A percentile compares a stretch with the other conserved stretches of the same genome.
Conservation (phyloP, 176 grass and related monocot species). For the Rhynchospora tenuis region DNA sequence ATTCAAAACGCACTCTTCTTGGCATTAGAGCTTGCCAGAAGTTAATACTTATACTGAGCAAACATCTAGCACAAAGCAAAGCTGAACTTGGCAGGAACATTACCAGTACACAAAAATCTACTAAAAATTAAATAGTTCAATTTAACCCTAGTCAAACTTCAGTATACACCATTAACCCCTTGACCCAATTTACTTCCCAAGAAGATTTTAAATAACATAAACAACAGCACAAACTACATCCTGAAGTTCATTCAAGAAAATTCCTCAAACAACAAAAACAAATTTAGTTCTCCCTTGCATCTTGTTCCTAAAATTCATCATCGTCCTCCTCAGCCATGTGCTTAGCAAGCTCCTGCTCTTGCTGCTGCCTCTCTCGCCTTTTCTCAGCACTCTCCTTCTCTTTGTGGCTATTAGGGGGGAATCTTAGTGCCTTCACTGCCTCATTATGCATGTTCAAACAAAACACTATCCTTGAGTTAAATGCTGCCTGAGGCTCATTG, state of each 20-base stretch:
- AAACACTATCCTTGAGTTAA: slow-evolving; percentile 77
- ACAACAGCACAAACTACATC: background rate
- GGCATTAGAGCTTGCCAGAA: no score
- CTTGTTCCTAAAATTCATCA: slow-evolving; percentile 57
- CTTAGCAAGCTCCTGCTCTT: slow-evolving; percentile 85
- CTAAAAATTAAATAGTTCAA: background rate
- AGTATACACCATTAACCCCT: background rate
- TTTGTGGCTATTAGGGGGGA: slow-evolving; percentile 74
- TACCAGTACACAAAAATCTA: background rate
- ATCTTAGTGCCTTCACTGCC: slow-evolving; percentile 63
- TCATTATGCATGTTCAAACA: slow-evolving; percentile 94
- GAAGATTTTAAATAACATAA: slow-evolving; percentile 10
- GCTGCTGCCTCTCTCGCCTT: slow-evolving; percentile 71
- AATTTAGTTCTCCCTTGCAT: background rate
- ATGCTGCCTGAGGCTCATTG: slow-evolving; percentile 73
- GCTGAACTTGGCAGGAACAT: background rate
- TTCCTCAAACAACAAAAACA: slow-evolving; percentile 10
- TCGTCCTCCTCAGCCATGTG: slow-evolving; percentile 87
- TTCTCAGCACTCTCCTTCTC: slow-evolving; percentile 85
- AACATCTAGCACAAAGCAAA: background rate
- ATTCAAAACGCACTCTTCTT: background rate
- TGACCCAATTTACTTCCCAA: background rate
- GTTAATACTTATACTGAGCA: background rate
- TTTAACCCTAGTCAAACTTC: background rate
- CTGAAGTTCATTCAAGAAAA: slow-evolving; percentile 23